These are phyloP conservation scores for Sclerotinia sclerotiorum DNA, from an alignment of 2,329 filamentous ascomycete species.

Conservation along the genomic window DNA sequence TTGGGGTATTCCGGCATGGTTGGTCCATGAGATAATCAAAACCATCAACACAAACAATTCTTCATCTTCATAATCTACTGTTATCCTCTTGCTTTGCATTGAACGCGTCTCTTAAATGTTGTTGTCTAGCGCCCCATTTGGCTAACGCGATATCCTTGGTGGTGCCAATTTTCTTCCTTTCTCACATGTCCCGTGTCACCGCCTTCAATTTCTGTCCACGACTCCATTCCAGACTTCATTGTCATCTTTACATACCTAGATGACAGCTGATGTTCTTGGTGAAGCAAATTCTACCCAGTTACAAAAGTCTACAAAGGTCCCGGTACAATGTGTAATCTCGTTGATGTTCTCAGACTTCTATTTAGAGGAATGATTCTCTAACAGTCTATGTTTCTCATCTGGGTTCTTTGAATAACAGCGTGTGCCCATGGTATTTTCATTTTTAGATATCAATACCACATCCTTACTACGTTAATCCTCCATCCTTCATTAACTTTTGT, in stretches of 20 bases:
- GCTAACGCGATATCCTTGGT: background rate
- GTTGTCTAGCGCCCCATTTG: background rate
- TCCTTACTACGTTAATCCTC: no score
- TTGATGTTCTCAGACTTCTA: background rate
- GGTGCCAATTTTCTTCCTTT: background rate
- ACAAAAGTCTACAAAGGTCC: background rate
- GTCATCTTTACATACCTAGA: background rate
- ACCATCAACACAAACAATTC: constrained; percentile 16
- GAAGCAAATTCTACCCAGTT: background rate
- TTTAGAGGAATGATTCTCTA: background rate
- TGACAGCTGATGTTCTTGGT: background rate
- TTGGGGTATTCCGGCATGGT: constrained; percentile 34
- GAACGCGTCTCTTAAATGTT: background rate
- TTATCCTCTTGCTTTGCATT: background rate
- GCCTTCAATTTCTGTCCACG: background rate
- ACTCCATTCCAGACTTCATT: background rate
- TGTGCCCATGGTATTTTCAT: no score
- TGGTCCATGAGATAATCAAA: constrained; percentile 34
- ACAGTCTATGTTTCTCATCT: background rate
- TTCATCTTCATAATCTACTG: background rate
- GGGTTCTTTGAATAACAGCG: background rate
- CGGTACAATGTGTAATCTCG: background rate
- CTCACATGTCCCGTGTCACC: background rate
- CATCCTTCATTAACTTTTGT: no score
- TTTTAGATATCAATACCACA: no score